phyloP scores from a whole-genome alignment of 164 flowering plant species.

The Saururus chinensis region DNA sequence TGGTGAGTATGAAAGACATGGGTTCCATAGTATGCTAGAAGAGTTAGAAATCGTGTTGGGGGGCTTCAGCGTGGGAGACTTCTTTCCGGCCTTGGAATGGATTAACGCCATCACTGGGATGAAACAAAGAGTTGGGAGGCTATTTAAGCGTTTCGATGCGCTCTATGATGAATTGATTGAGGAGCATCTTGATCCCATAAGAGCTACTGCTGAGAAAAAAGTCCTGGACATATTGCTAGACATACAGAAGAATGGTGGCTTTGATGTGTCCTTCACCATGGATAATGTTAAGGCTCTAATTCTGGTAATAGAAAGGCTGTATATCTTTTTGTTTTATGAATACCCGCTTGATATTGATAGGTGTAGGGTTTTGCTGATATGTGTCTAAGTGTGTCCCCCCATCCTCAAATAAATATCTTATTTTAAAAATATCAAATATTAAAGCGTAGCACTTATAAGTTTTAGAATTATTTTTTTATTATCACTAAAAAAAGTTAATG shows the following conservation, averaged over 20 bases:
- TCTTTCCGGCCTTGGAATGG: conserved; percentile 11
- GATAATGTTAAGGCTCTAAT: conserved; percentile 17
- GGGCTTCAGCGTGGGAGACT: conserved; percentile 3
- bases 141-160: conserved; percentile 6
- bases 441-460: too few relatives aligned
- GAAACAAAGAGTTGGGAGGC: conserved; percentile 3
- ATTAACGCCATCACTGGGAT: conserved; percentile 10
- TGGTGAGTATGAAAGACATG: not conserved
- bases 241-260: conserved; percentile 2
- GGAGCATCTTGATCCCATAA: conserved; percentile 9
- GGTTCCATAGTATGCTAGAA: not conserved
- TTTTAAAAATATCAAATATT: too few relatives aligned
- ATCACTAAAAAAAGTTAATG: too few relatives aligned
- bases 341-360: too few relatives aligned
- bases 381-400: too few relatives aligned
- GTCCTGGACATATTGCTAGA: conserved; percentile 11
- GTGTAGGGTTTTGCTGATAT: too few relatives aligned
- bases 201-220: not conserved
- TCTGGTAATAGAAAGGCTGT: conserved; percentile 6
- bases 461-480: too few relatives aligned
- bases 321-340: too few relatives aligned
- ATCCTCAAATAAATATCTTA: too few relatives aligned
- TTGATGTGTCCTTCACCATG: conserved; percentile 7
- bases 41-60: conserved; percentile 7
- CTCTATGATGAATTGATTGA: conserved; percentile 8